Conservation (phyloP, 2,329 filamentous ascomycete genomes). For the Biscogniauxia mediterranea region DNA sequence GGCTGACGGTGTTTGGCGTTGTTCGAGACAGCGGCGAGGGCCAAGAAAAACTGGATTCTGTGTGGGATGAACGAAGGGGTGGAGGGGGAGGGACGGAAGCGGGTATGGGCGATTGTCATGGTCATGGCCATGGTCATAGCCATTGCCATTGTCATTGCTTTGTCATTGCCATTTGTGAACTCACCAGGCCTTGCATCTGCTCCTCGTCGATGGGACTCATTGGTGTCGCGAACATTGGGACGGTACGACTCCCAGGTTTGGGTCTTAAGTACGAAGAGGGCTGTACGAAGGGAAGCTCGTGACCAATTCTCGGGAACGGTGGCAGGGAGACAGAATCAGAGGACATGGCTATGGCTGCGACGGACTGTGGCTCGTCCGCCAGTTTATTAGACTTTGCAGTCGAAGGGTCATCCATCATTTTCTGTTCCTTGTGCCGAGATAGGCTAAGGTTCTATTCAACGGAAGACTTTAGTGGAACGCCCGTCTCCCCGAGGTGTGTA, state of each 20-base stretch:
- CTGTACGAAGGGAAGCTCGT: conserved; percentile 57
- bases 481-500: conserved; percentile 20
- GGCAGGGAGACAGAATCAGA: conserved; percentile 16
- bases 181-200: conserved; percentile 75
- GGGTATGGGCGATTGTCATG: conserved; percentile 1
- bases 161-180: conserved; percentile 28
- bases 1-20: not conserved
- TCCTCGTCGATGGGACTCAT: conserved; percentile 69
- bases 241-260: conserved; percentile 39
- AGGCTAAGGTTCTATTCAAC: conserved; percentile 4
- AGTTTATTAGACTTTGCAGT: conserved; percentile 20
- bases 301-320: conserved; percentile 35
- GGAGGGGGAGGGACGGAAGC: conserved; percentile 4
- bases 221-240: conserved; percentile 43
- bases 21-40: conserved; percentile 7
- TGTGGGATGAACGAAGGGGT: not conserved
- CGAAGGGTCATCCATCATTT: conserved; percentile 27
- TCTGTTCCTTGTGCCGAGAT: not conserved
- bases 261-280: conserved; percentile 58
- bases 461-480: conserved; percentile 19
- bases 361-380: conserved; percentile 25
- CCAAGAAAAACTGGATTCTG: conserved; percentile 1
- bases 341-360: conserved; percentile 17
- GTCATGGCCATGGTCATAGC: no score
- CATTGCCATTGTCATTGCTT: conserved; percentile 10